Percentiles rank a stretch among this genome's conserved stretches.
These are phyloP conservation scores for Xylaria sp. DNA, from an alignment of 2,329 filamentous ascomycete species.

Conservation along the genomic window DNA sequence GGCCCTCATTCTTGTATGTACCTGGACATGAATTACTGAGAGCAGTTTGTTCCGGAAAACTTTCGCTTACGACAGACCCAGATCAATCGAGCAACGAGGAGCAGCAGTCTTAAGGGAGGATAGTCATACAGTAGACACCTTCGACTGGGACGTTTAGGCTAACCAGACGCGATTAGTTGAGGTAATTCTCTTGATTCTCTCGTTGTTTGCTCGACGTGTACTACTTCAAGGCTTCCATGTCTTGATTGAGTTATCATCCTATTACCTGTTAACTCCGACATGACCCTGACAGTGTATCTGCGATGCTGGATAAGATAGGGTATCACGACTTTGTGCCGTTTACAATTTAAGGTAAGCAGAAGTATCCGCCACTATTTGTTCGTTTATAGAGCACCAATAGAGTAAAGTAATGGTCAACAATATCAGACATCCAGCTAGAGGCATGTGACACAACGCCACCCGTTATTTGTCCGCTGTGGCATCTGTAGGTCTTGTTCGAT, in stretches of 20 bases:
- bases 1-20: background rate
- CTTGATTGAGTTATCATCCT: background rate
- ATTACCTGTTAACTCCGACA: background rate
- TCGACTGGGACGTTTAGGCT: background rate
- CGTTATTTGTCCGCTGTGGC: background rate
- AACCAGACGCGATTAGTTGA: background rate
- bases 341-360: background rate
- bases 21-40: background rate
- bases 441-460: background rate
- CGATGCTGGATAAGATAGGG: background rate
- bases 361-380: no score
- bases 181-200: background rate
- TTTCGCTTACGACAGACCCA: background rate
- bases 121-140: background rate
- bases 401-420: no score
- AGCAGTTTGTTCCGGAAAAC: background rate
- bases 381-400: no score
- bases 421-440: background rate
- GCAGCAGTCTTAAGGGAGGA: background rate
- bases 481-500: background rate
- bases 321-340: background rate
- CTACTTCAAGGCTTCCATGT: background rate
- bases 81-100: background rate
- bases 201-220: background rate
- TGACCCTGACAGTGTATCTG: background rate